Base-by-base conservation (phyloP, 2,329 filamentous ascomycete genomes). In the Botryosphaeria dothidea region DNA sequence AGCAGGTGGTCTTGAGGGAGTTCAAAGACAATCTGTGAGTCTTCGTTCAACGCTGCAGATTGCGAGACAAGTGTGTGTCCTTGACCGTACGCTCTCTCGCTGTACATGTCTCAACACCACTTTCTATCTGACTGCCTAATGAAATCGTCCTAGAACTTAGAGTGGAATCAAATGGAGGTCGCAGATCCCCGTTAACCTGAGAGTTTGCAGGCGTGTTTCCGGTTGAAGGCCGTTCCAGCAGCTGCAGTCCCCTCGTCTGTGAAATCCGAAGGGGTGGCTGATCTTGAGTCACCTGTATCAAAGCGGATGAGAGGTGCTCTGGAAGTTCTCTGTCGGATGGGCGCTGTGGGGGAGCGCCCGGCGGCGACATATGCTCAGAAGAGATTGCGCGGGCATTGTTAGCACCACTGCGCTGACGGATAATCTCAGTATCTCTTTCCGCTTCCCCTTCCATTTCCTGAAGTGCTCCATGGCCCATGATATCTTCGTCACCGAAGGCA, bases 61-160 rank as follows among this genome's bases (percentile, higher is more conserved):
- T 60, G 56, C 5, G 56, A 60, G 2, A 60, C n/a, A 60, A n/a
- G 17, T 48, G 56, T 1, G 56, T 60, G 11, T 60, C 56, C 29
- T 5, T n/a, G 8, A 46, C 7, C 1, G 41, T 46, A 4, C n/a
- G 3, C 17, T 13, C 19, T 9, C n/a, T 25, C n/a, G 1, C n/a
- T n/a, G n/a, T n/a, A n/a, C n/a, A n/a, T n/a, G n/a, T n/a, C n/a
- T n/a, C n/a, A n/a, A n/a, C n/a, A n/a, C n/a, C n/a, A n/a, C n/a
- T n/a, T n/a, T n/a, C n/a, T n/a, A n/a, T n/a, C 3, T 31, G 4
- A 8, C 3, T 19, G 17, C 11, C 13, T 13, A 27, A 7, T 21
- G 34, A n/a, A 7, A 56, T 9, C 4, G 19, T 25, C 19, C 9
- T 29, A 6, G 48, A n/a, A 15, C 51, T 41, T 4, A 8, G 1